Base-by-base conservation (phyloP, 164 flowering plant genomes). In the Annona squamosa region DNA sequence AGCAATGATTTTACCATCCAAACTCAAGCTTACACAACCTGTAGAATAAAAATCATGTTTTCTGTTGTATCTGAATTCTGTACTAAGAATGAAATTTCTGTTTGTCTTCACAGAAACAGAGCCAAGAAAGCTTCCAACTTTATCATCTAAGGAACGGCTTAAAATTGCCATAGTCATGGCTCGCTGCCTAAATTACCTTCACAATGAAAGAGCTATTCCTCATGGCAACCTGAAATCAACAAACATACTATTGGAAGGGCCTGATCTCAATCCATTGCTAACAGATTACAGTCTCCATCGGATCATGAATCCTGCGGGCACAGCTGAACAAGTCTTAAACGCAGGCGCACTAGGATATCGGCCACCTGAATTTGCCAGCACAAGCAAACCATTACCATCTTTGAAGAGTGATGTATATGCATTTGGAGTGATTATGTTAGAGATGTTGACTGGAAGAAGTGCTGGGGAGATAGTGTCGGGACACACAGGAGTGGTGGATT, bases 221-320 rank as follows among this genome's bases (percentile, higher is more conserved):
- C 94, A 90, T 79, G 97, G 97, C 67, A 90, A 90, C 79, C 84
- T 91, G 19, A 91, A 91, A 84, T 83, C 92, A 5, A 82, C 90
- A 4, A 91, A 90, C 82, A 81, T 91, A 47, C 70, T 91, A 65
- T 66, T 91, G 13, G 82, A 84, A 77, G 47, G 73, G 65, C 84
- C 86, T 2, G 71, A 77, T 41, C 66, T 76, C 69, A 87, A 83
- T 66, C 80, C 83, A 0, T 79, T 81, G 16, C 81, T 91, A 9
- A 86, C 89, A 7, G 94, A 91, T 78, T 91, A 91, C 76, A 85
- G 91, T 70, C 92, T 91, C 59, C 97, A 90, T 73, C 82, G 94
- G 17, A 67, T 88, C n/a, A 74, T 91, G 84, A 88, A 88, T 47
- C 72, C 90, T 18, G 81, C 82, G n/a, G 97, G 92, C 71, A 88